Evolutionary conservation across 441 rosid genomes (phyloP), one percentile per base, ranked within the genome.

Genomic region (Bruguiera hainesii): DNA sequence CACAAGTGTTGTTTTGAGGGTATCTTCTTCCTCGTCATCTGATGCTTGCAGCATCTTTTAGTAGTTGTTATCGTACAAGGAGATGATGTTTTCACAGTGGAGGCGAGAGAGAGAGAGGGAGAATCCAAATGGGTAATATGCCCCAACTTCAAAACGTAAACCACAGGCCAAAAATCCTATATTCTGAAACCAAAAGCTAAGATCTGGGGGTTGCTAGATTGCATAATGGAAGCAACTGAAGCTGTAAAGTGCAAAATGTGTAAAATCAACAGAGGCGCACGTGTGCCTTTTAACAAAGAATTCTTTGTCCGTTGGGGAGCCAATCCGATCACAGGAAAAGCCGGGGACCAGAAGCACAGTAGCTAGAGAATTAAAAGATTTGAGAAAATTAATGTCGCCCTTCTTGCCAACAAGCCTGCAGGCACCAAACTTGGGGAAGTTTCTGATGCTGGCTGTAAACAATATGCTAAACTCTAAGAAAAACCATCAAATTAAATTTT

Each of bases 261-360:
- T 58, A 68, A 29, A 57, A 61, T 58, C 67, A 13, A 42, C 48
- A 63, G 71, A 55, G 30, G 30, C 29, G 76, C 79, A 76, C 81
- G 78, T 76, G 81, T 62, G 74, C 64, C 21, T 49, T 48, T 23
- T 6, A 20, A 56, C 19, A 57, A 19, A 64, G 28, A 69, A 16
- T 7, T 2, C 52, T 58, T 21, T 65, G 64, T 60, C 69, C 63
- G n/a, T 26, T 7, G 68, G 73, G 73, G 75, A 76, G 63, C 69
- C 74, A 76, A 65, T 66, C 9, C 56, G 52, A 65, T 65, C 61
- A 55, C 48, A 42, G 16, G 48, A 55, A 20, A 52, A 56, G 26
- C 33, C 72, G 50, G 78, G 82, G 82, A 75, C 78, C 81, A 65
- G 76, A n/a, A 55, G 58, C 48, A 8, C 48, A 23, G 58, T 21